Evolutionary conservation across 2,329 filamentous ascomycete genomes (phyloP).

Genomic region (Penicillium rolfsii): DNA sequence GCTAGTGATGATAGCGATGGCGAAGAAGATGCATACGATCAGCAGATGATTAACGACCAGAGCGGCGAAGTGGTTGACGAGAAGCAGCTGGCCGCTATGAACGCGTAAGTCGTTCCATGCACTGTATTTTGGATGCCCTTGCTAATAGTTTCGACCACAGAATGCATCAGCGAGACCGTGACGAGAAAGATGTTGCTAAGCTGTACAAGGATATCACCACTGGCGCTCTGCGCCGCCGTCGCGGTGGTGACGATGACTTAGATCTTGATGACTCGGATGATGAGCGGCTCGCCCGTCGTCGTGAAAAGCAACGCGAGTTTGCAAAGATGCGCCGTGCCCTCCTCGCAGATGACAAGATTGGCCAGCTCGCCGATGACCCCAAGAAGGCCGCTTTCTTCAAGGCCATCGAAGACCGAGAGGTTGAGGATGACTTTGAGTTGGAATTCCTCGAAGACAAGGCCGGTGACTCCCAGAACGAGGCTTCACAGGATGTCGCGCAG

Average conservation of each 20-base stretch:
- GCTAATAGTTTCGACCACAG: constrained; percentile 50
- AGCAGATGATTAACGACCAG: constrained; percentile 89
- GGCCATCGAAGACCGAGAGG: constrained; percentile 82
- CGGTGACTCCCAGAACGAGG: constrained; percentile 45
- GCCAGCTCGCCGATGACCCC: constrained; percentile 84
- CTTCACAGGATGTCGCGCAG: constrained; percentile 32
- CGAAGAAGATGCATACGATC: constrained; percentile 74
- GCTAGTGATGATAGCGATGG: constrained; percentile 82
- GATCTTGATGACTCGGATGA: constrained; percentile 92
- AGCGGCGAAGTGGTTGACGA: constrained; percentile 77
- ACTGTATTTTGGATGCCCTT: constrained; percentile 13
- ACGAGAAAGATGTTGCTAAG: constrained; percentile 87
- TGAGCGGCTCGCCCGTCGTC: constrained; percentile 70
- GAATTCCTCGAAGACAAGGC: constrained; percentile 66
- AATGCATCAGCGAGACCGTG: constrained; percentile 74
- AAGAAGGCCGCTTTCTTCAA: constrained; percentile 88
- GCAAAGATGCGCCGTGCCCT: constrained; percentile 89
- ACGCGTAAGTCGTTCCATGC: constrained; percentile 69
- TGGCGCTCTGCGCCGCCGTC: constrained; percentile 81
- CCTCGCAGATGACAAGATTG: constrained; percentile 84
- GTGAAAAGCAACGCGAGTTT: constrained; percentile 84
- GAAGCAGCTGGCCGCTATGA: constrained; percentile 79
- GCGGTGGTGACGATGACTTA: constrained; percentile 71
- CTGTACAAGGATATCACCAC: constrained; percentile 92
- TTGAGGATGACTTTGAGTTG: constrained; percentile 70